These are phyloP conservation scores for Exophiala calicioides DNA, from an alignment of 2,329 filamentous ascomycete species.

Conservation along the genomic window DNA sequence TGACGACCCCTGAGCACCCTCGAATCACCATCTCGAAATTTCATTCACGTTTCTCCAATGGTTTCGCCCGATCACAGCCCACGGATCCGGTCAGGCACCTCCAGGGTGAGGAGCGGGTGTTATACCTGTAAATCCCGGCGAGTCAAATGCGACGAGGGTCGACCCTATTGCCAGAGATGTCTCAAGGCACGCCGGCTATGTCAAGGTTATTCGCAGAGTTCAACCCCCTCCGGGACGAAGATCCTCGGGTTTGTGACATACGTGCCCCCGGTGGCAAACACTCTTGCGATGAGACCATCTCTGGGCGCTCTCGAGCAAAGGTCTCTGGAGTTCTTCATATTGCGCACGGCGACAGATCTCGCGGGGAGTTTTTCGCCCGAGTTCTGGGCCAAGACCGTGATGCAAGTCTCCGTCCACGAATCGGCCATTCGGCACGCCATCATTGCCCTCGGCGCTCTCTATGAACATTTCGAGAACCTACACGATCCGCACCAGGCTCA, in stretches of 20 bases:
- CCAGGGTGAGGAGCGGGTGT: no score
- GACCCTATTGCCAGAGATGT: conserved; percentile 12
- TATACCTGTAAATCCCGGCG: no score
- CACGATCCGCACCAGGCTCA: neutral
- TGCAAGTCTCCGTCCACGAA: conserved; percentile 7
- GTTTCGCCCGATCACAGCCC: no score
- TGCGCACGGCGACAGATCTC: conserved; percentile 9
- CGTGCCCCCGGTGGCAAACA: neutral
- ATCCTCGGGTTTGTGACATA: conserved; percentile 5
- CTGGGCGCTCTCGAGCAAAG: conserved; percentile 1
- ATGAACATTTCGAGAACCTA: conserved; percentile 7
- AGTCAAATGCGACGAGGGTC: conserved; percentile 17
- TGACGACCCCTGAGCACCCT: no score
- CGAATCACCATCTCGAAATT: no score
- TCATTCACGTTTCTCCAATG: no score
- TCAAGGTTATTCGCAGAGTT: conserved; percentile 2
- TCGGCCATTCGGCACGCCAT: conserved; percentile 10
- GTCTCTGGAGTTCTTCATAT: conserved; percentile 11
- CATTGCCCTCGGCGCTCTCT: conserved; percentile 7
- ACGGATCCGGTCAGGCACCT: no score
- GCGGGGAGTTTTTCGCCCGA: conserved; percentile 1
- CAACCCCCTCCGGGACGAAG: neutral
- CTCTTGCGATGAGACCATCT: neutral
- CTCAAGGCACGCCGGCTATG: conserved; percentile 1
- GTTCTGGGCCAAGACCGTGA: conserved; percentile 9